Percentiles rank a stretch among this genome's conserved stretches.
phyloP scores from a whole-genome alignment of 345 rosid species.

The Eucalyptus grandis region DNA sequence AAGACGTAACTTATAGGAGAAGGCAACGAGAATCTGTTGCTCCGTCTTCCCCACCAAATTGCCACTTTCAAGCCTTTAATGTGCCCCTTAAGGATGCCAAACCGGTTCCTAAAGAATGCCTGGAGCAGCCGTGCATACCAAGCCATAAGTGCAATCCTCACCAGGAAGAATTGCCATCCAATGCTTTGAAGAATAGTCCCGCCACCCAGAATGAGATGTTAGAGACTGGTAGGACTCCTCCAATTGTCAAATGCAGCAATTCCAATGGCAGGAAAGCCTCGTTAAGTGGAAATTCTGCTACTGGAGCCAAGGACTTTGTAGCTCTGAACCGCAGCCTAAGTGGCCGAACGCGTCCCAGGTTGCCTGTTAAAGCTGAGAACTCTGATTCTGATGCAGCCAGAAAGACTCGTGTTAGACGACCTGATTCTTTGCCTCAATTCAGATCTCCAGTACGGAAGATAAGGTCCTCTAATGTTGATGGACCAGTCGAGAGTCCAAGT shows the following conservation, averaged over 20 bases:
- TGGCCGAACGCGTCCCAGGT: slow-evolving; percentile 26
- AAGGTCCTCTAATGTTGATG: slow-evolving; percentile 28
- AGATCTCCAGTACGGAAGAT: slow-evolving; percentile 41
- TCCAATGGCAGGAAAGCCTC: slow-evolving; percentile 31
- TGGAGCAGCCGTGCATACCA: slow-evolving; percentile 1
- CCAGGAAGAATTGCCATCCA: slow-evolving; percentile 20
- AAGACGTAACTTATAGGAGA: slow-evolving; percentile 15
- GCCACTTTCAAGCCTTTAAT: background rate
- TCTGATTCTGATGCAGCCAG: slow-evolving; percentile 14
- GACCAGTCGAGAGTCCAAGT: slow-evolving; percentile 23
- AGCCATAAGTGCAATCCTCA: slow-evolving; percentile 18
- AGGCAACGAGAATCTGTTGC: slow-evolving; percentile 11
- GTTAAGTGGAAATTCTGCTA: slow-evolving; percentile 16
- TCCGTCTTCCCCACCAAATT: background rate
- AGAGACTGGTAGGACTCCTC: slow-evolving; percentile 11
- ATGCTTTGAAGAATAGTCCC: slow-evolving; percentile 1
- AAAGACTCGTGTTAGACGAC: slow-evolving; percentile 16
- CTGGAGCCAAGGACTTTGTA: slow-evolving; percentile 44
- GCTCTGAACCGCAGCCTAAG: slow-evolving; percentile 43
- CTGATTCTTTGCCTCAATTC: slow-evolving; percentile 26
- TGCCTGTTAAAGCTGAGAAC: slow-evolving; percentile 14
- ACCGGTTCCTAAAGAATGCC: slow-evolving; percentile 4
- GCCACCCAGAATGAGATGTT: slow-evolving; percentile 11
- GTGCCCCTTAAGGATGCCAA: slow-evolving; percentile 7
- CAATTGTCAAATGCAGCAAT: slow-evolving; percentile 16